A percentile compares a stretch with the other conserved stretches of the same genome.
Conservation (phyloP, 768 basidiomycete genomes). For the Sporobolomyces roseus region DNA sequence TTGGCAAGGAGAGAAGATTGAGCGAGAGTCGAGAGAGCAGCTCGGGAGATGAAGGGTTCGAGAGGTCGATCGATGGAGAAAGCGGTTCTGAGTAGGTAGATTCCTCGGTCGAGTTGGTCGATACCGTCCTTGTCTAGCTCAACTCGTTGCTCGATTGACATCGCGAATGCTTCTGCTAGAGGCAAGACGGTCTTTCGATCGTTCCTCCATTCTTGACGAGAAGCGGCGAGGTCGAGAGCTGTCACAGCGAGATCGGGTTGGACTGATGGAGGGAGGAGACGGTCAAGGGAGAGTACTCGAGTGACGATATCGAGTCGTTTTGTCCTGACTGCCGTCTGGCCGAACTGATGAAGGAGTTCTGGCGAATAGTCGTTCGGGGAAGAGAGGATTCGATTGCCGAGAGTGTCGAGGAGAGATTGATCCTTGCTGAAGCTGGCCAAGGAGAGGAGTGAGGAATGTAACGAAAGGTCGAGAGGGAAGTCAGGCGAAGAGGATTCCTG, state of each 20-base stretch:
- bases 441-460: slow-evolving; percentile 16
- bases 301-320: slow-evolving; percentile 17
- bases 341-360: background rate
- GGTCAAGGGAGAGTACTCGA: accelerated
- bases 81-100: background rate
- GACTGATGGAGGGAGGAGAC: background rate
- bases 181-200: background rate
- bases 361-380: background rate
- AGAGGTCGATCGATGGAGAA: background rate
- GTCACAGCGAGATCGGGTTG: background rate
- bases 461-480: slow-evolving; percentile 7
- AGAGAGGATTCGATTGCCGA: background rate
- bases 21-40: background rate
- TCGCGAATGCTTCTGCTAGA: background rate
- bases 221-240: background rate
- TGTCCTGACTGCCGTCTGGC: background rate
- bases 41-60: background rate
- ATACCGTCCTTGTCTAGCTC: background rate
- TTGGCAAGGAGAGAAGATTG: background rate
- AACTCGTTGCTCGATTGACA: background rate
- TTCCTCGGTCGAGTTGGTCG: background rate
- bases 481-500: background rate
- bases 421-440: background rate
- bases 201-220: background rate
- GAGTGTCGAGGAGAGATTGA: background rate